A percentile compares a stretch with the other conserved stretches of the same genome.
Conservation (phyloP, 495 filamentous ascomycete species). For the Friedmanniomyces endolithicus region DNA sequence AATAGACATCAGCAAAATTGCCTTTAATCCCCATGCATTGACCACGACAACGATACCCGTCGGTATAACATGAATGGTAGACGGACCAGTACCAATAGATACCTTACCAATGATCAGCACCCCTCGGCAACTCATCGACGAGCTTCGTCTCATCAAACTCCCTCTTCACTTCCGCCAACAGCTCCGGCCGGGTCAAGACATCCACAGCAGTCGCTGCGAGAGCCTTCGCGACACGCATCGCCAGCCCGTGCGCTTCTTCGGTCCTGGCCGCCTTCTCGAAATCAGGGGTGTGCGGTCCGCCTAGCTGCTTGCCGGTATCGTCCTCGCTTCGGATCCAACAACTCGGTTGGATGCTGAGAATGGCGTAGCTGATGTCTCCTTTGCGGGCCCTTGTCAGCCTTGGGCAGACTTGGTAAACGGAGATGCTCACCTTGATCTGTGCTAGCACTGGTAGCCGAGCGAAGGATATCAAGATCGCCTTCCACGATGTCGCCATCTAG, state of each 20-base stretch:
- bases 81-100: too few relatives aligned
- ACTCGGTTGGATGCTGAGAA: slow-evolving; percentile 48
- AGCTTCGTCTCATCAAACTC: slow-evolving; percentile 14
- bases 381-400: background rate
- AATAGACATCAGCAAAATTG: too few relatives aligned
- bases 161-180: slow-evolving; percentile 33
- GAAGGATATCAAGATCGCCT: slow-evolving; percentile 37
- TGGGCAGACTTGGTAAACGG: background rate
- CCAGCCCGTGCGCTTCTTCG: slow-evolving; percentile 38
- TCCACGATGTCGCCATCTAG: slow-evolving; percentile 37
- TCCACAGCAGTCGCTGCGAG: slow-evolving; percentile 44
- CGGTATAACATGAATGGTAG: too few relatives aligned
- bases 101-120: too few relatives aligned
- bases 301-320: slow-evolving; percentile 12
- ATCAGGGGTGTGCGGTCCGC: slow-evolving; percentile 42
- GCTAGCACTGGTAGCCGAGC: slow-evolving; percentile 31
- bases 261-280: slow-evolving; percentile 48
- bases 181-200: slow-evolving; percentile 35
- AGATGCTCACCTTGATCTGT: slow-evolving; percentile 36
- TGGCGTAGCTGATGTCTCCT: slow-evolving; percentile 49
- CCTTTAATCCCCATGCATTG: too few relatives aligned
- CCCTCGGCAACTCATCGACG: background rate
- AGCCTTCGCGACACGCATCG: slow-evolving; percentile 43
- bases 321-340: slow-evolving; percentile 39
- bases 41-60: too few relatives aligned